Evolutionary conservation across 768 basidiomycete species (phyloP), one percentile per base, ranked within the genome.

Genomic region (Russula virescens): DNA sequence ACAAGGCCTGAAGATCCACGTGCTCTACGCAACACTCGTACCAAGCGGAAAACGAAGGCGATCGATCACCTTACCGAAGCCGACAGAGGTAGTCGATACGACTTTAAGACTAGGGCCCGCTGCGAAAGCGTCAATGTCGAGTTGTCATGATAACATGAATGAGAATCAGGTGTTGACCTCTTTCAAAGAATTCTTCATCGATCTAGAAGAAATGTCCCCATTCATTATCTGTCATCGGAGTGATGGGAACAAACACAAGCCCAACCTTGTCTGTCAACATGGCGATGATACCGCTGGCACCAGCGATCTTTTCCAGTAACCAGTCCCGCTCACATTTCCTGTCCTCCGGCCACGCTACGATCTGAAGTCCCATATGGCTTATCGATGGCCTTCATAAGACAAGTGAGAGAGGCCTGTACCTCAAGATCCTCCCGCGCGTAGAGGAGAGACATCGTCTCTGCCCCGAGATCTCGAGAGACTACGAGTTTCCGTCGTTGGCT

Each of bases 61-160:
- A 16, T 23, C 45, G 45, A 16, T 23, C 46, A 21, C 66, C 80
- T 60, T 62, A 90, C 91, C 90, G 70, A 87, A 90, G 50, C 92
- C 93, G 21, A 94, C 92, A 19, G 91, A 93, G 85, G 96, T 90
- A 0, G 95, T 97, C 1, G 94, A 96, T 3, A 97, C 82, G n/a
- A 91, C 86, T 48, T 82, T 83, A 10, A 99, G 79, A 53, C 72
- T 77, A 0, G 87, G 77, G 4, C 94, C 93, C 65, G 92, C 92
- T 88, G 67, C 31, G 13, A 46, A 60, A n/a, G 34, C 8, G 38
- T 5, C 25, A 67, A 18, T 58, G 8, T 3, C 13, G 49, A 31
- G 26, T 58, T 46, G 49, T 5, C 18, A 23, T 19, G 5, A 40
- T 40, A n/a, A 11, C 28, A 6, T 42, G n/a, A 25, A 11, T n/a